These are phyloP conservation scores for Pistacia atlantica DNA, from an alignment of 345 rosid species.

Conservation along the genomic window DNA sequence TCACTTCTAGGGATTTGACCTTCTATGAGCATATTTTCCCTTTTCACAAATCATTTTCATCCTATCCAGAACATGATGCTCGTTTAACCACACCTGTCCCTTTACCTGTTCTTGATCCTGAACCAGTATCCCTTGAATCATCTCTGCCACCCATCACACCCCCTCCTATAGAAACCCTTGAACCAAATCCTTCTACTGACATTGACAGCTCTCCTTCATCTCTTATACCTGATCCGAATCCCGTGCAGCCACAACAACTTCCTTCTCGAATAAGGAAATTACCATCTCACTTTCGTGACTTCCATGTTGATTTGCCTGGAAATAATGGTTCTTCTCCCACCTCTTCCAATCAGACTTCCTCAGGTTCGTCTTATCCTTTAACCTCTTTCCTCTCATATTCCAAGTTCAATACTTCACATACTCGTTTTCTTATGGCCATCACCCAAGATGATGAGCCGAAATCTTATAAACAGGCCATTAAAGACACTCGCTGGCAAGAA, in stretches of 20 bases:
- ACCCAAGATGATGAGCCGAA: not conserved
- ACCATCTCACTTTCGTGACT: too few relatives aligned
- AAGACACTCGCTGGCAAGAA: not conserved
- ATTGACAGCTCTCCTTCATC: not conserved
- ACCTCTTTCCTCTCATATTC: not conserved
- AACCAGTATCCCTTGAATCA: too few relatives aligned
- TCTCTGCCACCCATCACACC: too few relatives aligned
- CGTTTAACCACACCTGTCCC: not conserved
- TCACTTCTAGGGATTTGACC: not conserved
- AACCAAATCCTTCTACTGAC: too few relatives aligned
- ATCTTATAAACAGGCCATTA: not conserved
- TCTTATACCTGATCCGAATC: not conserved
- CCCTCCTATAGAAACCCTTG: too few relatives aligned
- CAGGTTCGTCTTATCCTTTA: not conserved
- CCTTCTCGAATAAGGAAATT: not conserved
- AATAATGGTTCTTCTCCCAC: not conserved
- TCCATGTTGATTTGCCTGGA: not conserved
- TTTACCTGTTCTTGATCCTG: not conserved
- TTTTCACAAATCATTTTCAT: too few relatives aligned
- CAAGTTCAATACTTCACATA: too few relatives aligned
- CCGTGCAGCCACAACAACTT: not conserved
- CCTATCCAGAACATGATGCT: not conserved
- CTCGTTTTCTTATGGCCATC: not conserved
- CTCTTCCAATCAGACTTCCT: not conserved
- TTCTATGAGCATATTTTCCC: not conserved